Conservation (phyloP, 116 monocot genomes). For the Iris pallida region DNA sequence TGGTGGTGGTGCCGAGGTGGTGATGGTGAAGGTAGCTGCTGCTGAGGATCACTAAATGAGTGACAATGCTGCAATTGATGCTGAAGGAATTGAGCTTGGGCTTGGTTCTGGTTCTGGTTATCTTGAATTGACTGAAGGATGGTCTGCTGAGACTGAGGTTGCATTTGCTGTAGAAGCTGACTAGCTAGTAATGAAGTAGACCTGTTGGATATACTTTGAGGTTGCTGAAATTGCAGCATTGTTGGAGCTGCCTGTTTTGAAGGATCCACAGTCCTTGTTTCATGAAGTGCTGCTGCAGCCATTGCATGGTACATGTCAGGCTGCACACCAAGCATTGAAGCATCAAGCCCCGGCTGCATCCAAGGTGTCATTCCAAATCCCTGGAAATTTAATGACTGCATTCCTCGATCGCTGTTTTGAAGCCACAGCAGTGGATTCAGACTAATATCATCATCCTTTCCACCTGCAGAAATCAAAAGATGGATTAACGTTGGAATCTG, state of each 20-base stretch:
- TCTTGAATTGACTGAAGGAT: slow-evolving; percentile 41
- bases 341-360: slow-evolving; percentile 53
- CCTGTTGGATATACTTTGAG: slow-evolving; percentile 29
- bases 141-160: slow-evolving; percentile 33
- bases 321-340: slow-evolving; percentile 57
- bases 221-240: slow-evolving; percentile 63
- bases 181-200: slow-evolving; percentile 27
- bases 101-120: slow-evolving; percentile 22
- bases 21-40: neutral
- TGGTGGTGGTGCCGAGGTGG: neutral
- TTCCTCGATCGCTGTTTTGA: slow-evolving; percentile 46
- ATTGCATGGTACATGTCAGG: slow-evolving; percentile 70
- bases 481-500: no score
- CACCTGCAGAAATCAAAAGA: slow-evolving; percentile 21
- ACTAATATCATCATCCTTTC: slow-evolving; percentile 52
- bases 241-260: slow-evolving; percentile 43
- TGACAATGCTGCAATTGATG: slow-evolving; percentile 31
- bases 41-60: slow-evolving; percentile 22
- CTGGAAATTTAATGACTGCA: slow-evolving; percentile 72
- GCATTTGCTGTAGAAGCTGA: slow-evolving; percentile 47
- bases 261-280: slow-evolving; percentile 42
- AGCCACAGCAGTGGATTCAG: slow-evolving; percentile 66
- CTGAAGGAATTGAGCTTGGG: slow-evolving; percentile 36
- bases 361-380: slow-evolving; percentile 49
- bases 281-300: slow-evolving; percentile 51